A percentile compares a stretch with the other conserved stretches of the same genome.
These are phyloP conservation scores for Fusarium pilosicola DNA, from an alignment of 2,329 filamentous ascomycete genomes.

Conservation along the genomic window DNA sequence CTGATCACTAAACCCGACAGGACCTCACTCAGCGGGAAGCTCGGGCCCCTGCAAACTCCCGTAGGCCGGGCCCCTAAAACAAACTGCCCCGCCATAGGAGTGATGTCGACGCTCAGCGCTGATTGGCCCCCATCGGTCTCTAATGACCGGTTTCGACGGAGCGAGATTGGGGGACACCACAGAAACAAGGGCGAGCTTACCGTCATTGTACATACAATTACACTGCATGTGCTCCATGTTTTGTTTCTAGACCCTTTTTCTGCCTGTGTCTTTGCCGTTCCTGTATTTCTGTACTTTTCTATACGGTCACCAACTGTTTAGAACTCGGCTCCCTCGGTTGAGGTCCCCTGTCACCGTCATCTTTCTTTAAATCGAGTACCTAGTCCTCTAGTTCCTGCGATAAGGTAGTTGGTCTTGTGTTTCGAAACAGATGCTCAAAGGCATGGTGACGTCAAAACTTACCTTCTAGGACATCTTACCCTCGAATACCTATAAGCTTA, in stretches of 20 bases:
- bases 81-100: slow-evolving; percentile 18
- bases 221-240: slow-evolving; percentile 5
- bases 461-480: slow-evolving; percentile 16
- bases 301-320: not conserved
- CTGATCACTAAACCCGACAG: slow-evolving; percentile 8
- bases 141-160: slow-evolving; percentile 10
- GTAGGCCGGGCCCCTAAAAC: slow-evolving; percentile 22
- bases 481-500: not conserved
- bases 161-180: slow-evolving; percentile 34
- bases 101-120: slow-evolving; percentile 28
- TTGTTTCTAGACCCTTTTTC: slow-evolving; percentile 37
- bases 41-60: not conserved
- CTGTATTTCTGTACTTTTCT: slow-evolving; percentile 16
- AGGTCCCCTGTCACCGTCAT: slow-evolving; percentile 3
- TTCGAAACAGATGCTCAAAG: slow-evolving; percentile 16
- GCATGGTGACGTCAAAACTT: slow-evolving; percentile 43
- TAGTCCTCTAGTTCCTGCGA: not conserved
- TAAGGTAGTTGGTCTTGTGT: not conserved
- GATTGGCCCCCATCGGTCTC: slow-evolving; percentile 27
- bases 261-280: not conserved
- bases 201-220: slow-evolving; percentile 41
- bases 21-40: not conserved
- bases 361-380: not conserved
- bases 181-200: slow-evolving; percentile 31
- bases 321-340: slow-evolving; percentile 29